Evolutionary conservation across 2,329 filamentous ascomycete genomes (phyloP).

Genomic region (Dactylellina leptospora): DNA sequence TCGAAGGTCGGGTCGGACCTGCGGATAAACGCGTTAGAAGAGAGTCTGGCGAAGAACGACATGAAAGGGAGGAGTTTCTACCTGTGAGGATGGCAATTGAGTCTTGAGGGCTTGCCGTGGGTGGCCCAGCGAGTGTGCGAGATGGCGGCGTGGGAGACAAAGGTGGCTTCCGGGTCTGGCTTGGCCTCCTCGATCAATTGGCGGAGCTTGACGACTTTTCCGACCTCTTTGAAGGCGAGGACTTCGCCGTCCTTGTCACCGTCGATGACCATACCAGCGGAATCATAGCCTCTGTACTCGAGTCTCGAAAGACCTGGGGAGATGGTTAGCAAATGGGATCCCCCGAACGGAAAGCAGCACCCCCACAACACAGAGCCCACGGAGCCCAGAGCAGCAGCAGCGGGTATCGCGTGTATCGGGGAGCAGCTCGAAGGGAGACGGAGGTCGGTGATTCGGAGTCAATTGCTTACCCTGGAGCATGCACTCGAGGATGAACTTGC

Average conservation of each 20-base stretch:
- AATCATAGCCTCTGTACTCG: conserved; percentile 99
- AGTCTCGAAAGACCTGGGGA: conserved; percentile 83
- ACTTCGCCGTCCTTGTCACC: conserved; percentile 99
- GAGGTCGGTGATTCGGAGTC: conserved; percentile 11
- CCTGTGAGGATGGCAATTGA: conserved; percentile 99
- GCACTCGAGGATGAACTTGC: conserved; percentile 93
- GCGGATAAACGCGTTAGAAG: not conserved
- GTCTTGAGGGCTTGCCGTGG: conserved; percentile 88
- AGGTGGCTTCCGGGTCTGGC: conserved; percentile 87
- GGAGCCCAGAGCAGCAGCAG: not conserved
- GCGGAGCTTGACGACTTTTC: conserved; percentile 97
- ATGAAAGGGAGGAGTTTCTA: conserved; percentile 62
- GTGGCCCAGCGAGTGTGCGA: conserved; percentile 99
- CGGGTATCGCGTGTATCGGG: not conserved
- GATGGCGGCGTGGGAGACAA: conserved; percentile 98
- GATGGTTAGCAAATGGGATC: too few species aligned
- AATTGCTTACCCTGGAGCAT: conserved; percentile 83
- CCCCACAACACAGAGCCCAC: not conserved
- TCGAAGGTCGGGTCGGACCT: conserved; percentile 82
- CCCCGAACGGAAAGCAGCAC: too few species aligned
- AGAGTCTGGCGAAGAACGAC: too few species aligned
- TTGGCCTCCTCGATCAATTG: conserved; percentile 85
- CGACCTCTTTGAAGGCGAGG: conserved; percentile 97
- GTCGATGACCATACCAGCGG: conserved; percentile 92
- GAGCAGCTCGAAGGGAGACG: not conserved